Conservation (phyloP, 805 yeast species). For the Ogataea ramenticola region DNA sequence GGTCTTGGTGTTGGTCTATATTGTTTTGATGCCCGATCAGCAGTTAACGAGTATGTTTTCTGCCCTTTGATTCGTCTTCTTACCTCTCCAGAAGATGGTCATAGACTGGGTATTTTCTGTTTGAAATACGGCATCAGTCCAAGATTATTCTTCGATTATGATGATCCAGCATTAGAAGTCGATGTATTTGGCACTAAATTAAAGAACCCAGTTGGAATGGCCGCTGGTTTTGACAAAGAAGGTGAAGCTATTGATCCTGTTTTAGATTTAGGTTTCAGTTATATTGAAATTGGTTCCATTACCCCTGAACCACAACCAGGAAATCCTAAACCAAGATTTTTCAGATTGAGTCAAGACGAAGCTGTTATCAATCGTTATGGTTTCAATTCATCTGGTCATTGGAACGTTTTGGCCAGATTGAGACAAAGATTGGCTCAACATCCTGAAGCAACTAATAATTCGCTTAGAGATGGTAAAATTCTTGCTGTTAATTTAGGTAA, state of each 20-base stretch:
- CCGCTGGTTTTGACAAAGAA: slow-evolving; percentile 94
- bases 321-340: slow-evolving; percentile 88
- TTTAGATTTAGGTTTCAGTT: slow-evolving; percentile 73
- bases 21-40: slow-evolving; percentile 75
- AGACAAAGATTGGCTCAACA: slow-evolving; percentile 39
- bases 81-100: slow-evolving; percentile 85
- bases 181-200: slow-evolving; percentile 58
- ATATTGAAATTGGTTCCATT: slow-evolving; percentile 88
- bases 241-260: slow-evolving; percentile 86
- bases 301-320: slow-evolving; percentile 94
- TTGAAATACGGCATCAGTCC: slow-evolving; percentile 70
- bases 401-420: slow-evolving; percentile 60
- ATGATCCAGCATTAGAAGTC: slow-evolving; percentile 47
- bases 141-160: slow-evolving; percentile 44
- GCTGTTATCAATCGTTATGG: slow-evolving; percentile 95
- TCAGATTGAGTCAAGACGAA: slow-evolving; percentile 74
- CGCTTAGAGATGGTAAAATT: slow-evolving; percentile 58
- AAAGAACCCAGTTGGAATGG: slow-evolving; percentile 80
- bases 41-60: slow-evolving; percentile 70
- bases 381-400: slow-evolving; percentile 87
- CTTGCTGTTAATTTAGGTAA: slow-evolving; percentile 87
- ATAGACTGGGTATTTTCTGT: slow-evolving; percentile 60
- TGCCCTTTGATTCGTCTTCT: slow-evolving; percentile 68
- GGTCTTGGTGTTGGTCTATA: slow-evolving; percentile 35
- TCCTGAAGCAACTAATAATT: slow-evolving; percentile 17